Conservation (phyloP, 805 yeast species). For the Candida saitoana region DNA sequence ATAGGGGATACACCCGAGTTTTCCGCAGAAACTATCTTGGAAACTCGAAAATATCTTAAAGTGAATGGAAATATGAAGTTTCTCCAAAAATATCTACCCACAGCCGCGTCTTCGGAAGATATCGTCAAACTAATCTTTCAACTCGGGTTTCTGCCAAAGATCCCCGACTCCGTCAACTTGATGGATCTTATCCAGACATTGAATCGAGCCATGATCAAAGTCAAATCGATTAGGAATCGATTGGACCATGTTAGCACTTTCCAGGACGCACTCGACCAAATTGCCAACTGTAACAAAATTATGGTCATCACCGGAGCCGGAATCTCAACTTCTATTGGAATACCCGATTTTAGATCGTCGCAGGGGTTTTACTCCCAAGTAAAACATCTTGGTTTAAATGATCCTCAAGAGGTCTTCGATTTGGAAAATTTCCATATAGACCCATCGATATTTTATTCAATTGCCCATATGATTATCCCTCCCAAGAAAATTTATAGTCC, state of each 20-base stretch:
- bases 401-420: constrained; percentile 45
- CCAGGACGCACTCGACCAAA: constrained; percentile 52
- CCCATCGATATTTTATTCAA: constrained; percentile 38
- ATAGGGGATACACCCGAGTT: constrained; percentile 7
- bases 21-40: constrained; percentile 11
- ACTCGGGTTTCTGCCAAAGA: constrained; percentile 54
- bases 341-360: constrained; percentile 43
- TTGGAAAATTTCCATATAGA: constrained; percentile 32
- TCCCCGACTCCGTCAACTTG: constrained; percentile 41
- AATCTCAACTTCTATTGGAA: constrained; percentile 41
- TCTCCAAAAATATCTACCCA: constrained; percentile 58
- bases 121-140: constrained; percentile 53
- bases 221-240: constrained; percentile 52
- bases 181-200: constrained; percentile 48
- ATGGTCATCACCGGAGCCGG: constrained; percentile 45
- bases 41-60: constrained; percentile 48
- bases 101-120: constrained; percentile 54
- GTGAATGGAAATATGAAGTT: constrained; percentile 57
- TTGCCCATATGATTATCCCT: constrained; percentile 43
- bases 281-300: constrained; percentile 46
- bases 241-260: constrained; percentile 51
- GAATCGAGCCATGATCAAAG: constrained; percentile 63
- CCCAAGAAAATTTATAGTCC: constrained; percentile 36
- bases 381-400: constrained; percentile 43
- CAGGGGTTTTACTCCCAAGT: constrained; percentile 62